Evolutionary conservation across 495 filamentous ascomycete species (phyloP).

Genomic region (Rhypophila decipiens): DNA sequence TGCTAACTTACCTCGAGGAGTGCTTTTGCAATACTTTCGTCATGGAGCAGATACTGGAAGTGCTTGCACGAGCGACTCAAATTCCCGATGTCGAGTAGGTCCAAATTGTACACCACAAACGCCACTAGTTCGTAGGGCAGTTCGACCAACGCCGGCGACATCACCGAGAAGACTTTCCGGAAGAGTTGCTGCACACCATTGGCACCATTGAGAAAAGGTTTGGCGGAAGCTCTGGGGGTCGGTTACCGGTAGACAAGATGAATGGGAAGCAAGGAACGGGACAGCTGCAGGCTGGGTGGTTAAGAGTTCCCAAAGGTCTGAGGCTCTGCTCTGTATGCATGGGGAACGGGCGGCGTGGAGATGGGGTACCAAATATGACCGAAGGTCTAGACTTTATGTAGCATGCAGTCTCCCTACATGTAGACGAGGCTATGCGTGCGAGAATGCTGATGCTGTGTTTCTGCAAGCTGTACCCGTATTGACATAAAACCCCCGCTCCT

Average conservation of each 20-base stretch:
- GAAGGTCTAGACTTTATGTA: too few relatives aligned
- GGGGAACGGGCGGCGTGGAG: neutral
- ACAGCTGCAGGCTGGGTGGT: neutral
- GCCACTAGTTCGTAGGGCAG: constrained; percentile 62
- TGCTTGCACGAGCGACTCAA: constrained; percentile 46
- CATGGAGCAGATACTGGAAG: constrained; percentile 48
- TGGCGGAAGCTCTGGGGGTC: neutral
- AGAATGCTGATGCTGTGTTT: too few relatives aligned
- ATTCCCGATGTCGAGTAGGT: constrained; percentile 44
- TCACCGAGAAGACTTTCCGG: constrained; percentile 6
- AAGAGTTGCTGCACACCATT: constrained; percentile 8
- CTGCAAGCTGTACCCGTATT: too few relatives aligned
- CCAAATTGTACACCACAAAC: constrained; percentile 49
- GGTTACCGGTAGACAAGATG: neutral
- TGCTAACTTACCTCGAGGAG: constrained; percentile 47
- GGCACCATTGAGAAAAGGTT: constrained; percentile 7
- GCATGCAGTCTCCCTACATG: too few relatives aligned
- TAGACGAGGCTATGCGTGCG: too few relatives aligned
- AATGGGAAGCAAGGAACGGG: neutral
- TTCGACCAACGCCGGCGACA: constrained; percentile 20
- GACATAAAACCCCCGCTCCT: too few relatives aligned
- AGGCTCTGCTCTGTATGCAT: neutral
- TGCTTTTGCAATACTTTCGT: constrained; percentile 55
- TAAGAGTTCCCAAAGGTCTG: neutral
- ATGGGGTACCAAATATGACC: neutral